Evolutionary conservation across 2,329 filamentous ascomycete species (phyloP).

Genomic region (Colletotrichum camelliae): DNA sequence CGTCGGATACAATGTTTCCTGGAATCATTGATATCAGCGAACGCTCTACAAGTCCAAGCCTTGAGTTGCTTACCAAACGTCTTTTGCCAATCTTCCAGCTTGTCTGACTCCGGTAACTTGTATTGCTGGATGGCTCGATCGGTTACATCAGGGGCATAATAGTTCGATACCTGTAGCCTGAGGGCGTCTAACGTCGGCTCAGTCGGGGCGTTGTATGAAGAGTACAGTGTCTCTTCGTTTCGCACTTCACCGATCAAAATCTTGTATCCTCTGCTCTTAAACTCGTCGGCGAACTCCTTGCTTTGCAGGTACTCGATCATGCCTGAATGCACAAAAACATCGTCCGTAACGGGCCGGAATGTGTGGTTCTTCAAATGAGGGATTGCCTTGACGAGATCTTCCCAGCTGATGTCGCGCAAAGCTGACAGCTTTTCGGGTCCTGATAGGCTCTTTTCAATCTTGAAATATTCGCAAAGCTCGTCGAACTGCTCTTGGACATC

Average conservation of each 20-base stretch:
- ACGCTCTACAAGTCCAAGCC: neutral
- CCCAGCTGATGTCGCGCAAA: conserved; percentile 34
- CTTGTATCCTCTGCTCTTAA: conserved; percentile 36
- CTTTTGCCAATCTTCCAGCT: conserved; percentile 39
- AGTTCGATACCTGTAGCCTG: conserved; percentile 43
- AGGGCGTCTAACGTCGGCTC: conserved; percentile 38
- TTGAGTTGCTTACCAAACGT: conserved; percentile 34
- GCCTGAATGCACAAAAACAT: conserved; percentile 40
- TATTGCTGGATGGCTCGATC: conserved; percentile 41
- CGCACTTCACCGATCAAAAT: conserved; percentile 48
- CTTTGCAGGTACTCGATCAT: conserved; percentile 43
- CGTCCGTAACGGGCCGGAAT: conserved; percentile 49
- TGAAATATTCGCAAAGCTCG: conserved; percentile 42
- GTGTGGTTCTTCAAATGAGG: conserved; percentile 48
- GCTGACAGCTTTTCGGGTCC: conserved; percentile 33
- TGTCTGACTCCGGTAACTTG: conserved; percentile 31
- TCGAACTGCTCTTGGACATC: conserved; percentile 46
- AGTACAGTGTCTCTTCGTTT: conserved; percentile 50
- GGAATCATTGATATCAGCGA: neutral
- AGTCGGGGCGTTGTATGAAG: conserved; percentile 40
- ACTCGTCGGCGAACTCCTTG: conserved; percentile 40
- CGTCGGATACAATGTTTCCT: conserved; percentile 40
- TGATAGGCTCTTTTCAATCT: conserved; percentile 26
- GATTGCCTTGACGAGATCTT: conserved; percentile 38
- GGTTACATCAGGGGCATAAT: conserved; percentile 44